Base-by-base conservation (phyloP, 108 stramenopile genomes). In the Seminavis robusta region DNA sequence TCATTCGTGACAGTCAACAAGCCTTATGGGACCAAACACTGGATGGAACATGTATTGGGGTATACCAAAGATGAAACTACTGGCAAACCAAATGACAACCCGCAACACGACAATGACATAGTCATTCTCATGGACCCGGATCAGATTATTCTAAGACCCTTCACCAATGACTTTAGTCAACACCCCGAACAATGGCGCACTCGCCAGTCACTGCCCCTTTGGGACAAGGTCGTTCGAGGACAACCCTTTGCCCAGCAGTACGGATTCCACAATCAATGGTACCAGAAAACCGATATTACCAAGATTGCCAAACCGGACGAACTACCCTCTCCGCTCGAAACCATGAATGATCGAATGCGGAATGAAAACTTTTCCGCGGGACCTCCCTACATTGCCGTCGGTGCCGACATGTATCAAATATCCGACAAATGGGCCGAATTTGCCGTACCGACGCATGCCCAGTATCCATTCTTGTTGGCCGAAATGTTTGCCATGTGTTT, bases 401-500 rank as follows among this genome's bases (percentile, higher is more conserved):
- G 69, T 9, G 47, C 50, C 2, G 97, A 98, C 56, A 77, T 94
- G 73, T 78, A 75, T 40, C 68, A 57, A 24, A 79, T 98, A 30
- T 80, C 80, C 1, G 65, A 57, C 17, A 48, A 81, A 21, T 98
- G 97, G 97, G 43, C 66, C 15, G 75, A 83, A 20, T 76, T 92
- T 16, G 79, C 79, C 7, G 74, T 80, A 21, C 52, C 47, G 33
- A 81, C 87, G 8, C 68, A 86, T 60, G 64, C 69, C 16, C 61
- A 80, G 25, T 72, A 77, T 33, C 76, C 76, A 1, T 34, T 67
- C 15, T 60, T 85, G 9, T 46, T 78, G 63, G 69, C 73, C 26
- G 95, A 95, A 77, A 95, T 95, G 95, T 97, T 88, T 62, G 95
- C 74, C 3, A 95, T 85, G 63, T 74, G 72, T 40, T 47, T 95